Percentiles rank a stretch among this genome's conserved stretches.
phyloP scores from a whole-genome alignment of 495 filamentous ascomycete genomes.

The Tuber indicum region DNA sequence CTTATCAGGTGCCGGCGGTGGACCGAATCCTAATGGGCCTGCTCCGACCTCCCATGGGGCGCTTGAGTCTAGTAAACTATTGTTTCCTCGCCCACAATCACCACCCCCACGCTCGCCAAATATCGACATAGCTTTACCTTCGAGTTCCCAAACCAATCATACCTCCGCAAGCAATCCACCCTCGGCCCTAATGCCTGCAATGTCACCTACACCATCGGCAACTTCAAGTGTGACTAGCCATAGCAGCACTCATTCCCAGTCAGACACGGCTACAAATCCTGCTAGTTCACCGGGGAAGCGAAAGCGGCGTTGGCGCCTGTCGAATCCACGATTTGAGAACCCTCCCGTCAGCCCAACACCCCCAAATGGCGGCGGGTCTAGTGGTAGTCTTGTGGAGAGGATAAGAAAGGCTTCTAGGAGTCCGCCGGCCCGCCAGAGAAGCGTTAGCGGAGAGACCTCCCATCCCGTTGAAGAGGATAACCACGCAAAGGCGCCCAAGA shows the following conservation, averaged over 20 bases:
- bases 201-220: slow-evolving; percentile 50
- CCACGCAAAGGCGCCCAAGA: slow-evolving; percentile 53
- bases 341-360: slow-evolving; percentile 48
- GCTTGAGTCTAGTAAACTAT: slow-evolving; percentile 41
- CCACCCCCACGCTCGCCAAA: slow-evolving; percentile 5
- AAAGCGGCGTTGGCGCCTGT: slow-evolving; percentile 71
- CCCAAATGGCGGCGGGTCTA: slow-evolving; percentile 50
- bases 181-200: slow-evolving; percentile 71
- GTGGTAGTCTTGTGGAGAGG: slow-evolving; percentile 61
- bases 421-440: slow-evolving; percentile 36
- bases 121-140: background rate
- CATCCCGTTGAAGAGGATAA: slow-evolving; percentile 46
- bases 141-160: background rate
- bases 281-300: slow-evolving; percentile 50
- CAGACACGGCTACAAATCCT: slow-evolving; percentile 34
- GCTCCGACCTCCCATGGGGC: slow-evolving; percentile 34
- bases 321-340: slow-evolving; percentile 55
- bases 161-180: slow-evolving; percentile 61
- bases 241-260: slow-evolving; percentile 34
- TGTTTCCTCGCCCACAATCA: slow-evolving; percentile 17
- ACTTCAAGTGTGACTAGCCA: slow-evolving; percentile 42
- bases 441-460: slow-evolving; percentile 37
- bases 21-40: slow-evolving; percentile 25
- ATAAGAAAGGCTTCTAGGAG: slow-evolving; percentile 41
- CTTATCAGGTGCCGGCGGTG: slow-evolving; percentile 48